Evolutionary conservation across 352 stramenopile genomes (phyloP).

Genomic region (Phytophthora aleatoria): DNA sequence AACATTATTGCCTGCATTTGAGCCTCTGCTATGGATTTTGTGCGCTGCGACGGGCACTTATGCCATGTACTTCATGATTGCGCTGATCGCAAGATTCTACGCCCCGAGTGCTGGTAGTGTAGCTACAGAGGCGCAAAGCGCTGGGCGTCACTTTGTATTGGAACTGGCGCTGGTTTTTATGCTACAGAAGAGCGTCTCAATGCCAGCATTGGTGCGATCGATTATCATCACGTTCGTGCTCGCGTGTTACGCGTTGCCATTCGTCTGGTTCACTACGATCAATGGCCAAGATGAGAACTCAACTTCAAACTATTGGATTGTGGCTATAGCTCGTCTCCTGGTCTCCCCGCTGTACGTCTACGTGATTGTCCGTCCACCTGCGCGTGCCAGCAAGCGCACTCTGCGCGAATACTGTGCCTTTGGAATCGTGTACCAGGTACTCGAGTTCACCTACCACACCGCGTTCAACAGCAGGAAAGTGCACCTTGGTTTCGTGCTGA

Average conservation of each 20-base stretch:
- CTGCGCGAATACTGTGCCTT: constrained; percentile 56
- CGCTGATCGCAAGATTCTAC: constrained; percentile 32
- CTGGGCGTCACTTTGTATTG: constrained; percentile 51
- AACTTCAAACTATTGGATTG: constrained; percentile 30
- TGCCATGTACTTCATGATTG: constrained; percentile 40
- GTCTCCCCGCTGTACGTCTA: constrained; percentile 47
- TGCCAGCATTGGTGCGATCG: constrained; percentile 44
- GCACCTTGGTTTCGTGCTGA: constrained; percentile 33
- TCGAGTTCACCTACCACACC: constrained; percentile 45
- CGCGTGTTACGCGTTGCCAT: constrained; percentile 45
- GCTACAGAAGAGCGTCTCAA: constrained; percentile 56
- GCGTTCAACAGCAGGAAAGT: constrained; percentile 37
- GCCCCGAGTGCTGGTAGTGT: constrained; percentile 19
- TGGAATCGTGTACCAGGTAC: constrained; percentile 37
- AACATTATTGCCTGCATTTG: constrained; percentile 53
- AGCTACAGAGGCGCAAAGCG: constrained; percentile 37
- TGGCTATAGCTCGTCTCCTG: constrained; percentile 30
- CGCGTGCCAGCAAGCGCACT: constrained; percentile 45
- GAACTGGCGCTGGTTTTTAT: constrained; percentile 58
- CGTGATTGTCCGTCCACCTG: constrained; percentile 42
- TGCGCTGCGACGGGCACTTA: constrained; percentile 30
- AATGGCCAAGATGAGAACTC: constrained; percentile 17
- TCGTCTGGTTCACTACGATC: constrained; percentile 40
- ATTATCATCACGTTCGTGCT: constrained; percentile 38
- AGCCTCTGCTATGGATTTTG: constrained; percentile 55